Evolutionary conservation across 257 asterid species (phyloP), one percentile per base, ranked within the genome.

Genomic region (Lantana camara): DNA sequence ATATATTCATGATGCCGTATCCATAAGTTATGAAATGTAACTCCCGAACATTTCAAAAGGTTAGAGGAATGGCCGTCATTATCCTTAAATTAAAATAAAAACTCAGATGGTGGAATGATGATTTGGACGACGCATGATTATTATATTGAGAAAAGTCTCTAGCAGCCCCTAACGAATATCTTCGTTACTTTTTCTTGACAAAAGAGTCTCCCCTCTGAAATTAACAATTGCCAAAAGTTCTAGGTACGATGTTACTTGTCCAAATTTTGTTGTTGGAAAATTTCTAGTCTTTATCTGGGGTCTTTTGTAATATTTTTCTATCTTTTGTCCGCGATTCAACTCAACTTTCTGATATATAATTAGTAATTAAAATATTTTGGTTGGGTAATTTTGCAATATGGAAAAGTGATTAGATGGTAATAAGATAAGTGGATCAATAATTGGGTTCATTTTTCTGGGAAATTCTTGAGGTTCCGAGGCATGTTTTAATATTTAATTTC

Each of bases 151-250:
- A 57, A 57, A 57, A 57, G 63, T 57, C 63, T 16, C 19, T 16
- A 12, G 63, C 63, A 38, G 63, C n/a, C 63, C 49, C 6, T 11
- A 57, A 24, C 38, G 13, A 57, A 19, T 64, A n/a, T n/a, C n/a
- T n/a, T 40, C 42, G 1, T 5, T 7, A 14, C n/a, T 10, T 19
- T 60, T 22, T 64, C 50, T 64, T 51, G 70, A 64, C 62, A 37
- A 64, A 38, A 44, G 13, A 2, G 17, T 5, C 67, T 1, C 10
- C 9, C 13, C 12, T 24, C 52, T 21, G 19, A 14, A 37, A 5
- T 14, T 49, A 12, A 20, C n/a, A n/a, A n/a, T n/a, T n/a, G n/a
- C n/a, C n/a, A n/a, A n/a, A n/a, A n/a, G n/a, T n/a, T n/a, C n/a
- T n/a, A n/a, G n/a, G n/a, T n/a, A n/a, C n/a, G n/a, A n/a, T n/a